These are phyloP conservation scores for Lipomyces sp. DNA, from an alignment of 805 yeast species.

Conservation along the genomic window DNA sequence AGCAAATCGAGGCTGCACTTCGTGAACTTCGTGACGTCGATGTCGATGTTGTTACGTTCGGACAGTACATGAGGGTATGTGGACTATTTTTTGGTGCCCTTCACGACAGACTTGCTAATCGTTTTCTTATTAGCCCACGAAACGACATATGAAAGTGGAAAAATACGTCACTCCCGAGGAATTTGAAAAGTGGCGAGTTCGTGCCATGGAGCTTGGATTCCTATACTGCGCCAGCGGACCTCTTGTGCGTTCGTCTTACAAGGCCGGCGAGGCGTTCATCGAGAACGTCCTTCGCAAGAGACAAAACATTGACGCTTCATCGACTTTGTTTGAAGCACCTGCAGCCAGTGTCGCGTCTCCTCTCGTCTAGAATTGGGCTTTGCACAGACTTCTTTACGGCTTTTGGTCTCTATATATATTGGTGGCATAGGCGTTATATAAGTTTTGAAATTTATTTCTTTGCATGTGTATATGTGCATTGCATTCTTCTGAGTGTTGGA, in stretches of 20 bases:
- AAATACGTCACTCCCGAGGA: slow-evolving; percentile 92
- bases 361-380: too few relatives aligned
- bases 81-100: background rate
- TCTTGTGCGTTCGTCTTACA: slow-evolving; percentile 90
- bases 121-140: slow-evolving; percentile 83
- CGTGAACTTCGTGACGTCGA: slow-evolving; percentile 67
- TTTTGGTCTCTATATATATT: too few relatives aligned
- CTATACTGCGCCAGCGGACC: slow-evolving; percentile 97
- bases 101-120: background rate
- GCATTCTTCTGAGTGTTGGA: too few relatives aligned
- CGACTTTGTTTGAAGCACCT: background rate
- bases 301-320: slow-evolving; percentile 29
- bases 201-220: slow-evolving; percentile 84
- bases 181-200: slow-evolving; percentile 87
- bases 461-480: too few relatives aligned
- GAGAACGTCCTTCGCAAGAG: slow-evolving; percentile 87
- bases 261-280: slow-evolving; percentile 97
- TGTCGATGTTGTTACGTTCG: slow-evolving; percentile 96
- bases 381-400: too few relatives aligned
- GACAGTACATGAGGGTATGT: slow-evolving; percentile 59
- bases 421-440: too few relatives aligned
- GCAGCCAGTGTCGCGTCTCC: too few relatives aligned
- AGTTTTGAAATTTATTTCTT: too few relatives aligned
- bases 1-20: slow-evolving; percentile 73
- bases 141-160: slow-evolving; percentile 96